Base-by-base conservation (phyloP, 345 rosid genomes). In the Populus alba region DNA sequence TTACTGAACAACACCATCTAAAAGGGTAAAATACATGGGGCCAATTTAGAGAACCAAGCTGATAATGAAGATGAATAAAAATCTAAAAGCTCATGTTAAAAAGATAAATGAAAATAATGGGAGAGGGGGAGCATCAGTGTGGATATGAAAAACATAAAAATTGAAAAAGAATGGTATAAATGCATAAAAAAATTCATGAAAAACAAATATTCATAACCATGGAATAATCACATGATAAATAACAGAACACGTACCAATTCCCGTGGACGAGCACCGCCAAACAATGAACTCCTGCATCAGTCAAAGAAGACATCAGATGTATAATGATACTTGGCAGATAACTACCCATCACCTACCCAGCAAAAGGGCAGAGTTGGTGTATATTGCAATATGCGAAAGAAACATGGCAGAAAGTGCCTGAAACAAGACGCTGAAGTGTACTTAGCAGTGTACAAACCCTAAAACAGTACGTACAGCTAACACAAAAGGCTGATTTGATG, bases 201-300 rank as follows among this genome's bases (percentile, higher is more conserved):
- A 1, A 51, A 6, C 8, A 51, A 18, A 18, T 51, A 51, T 51
- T 51, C 57, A 51, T 51, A 6, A 51, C 57, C 18, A 8, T 17
- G 22, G n/a, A 51, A 51, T 51, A 51, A 51, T 51, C 22, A 4
- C 17, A 51, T 51, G 57, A 51, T 51, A 51, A 51, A 18, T 18
- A 6, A 51, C 57, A 51, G n/a, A 25, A 53, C 7, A 39, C 76
- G 51, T 78, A 84, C 83, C 81, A 75, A 20, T 71, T 78, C 84
- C 20, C 76, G 49, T 1, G 81, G 82, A 49, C 75, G 76, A 31
- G 78, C 82, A 27, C 78, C 82, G 15, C 84, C 84, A 62, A 84
- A 81, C 45, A 84, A 78, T 27, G 76, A 59, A 75, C 62, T 59
- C 82, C 79, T 81, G 74, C 74, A 75, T 39, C 79, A 72, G 39